Base-by-base conservation (phyloP, 495 filamentous ascomycete species). In the Umbilicaria muhlenbergii region DNA sequence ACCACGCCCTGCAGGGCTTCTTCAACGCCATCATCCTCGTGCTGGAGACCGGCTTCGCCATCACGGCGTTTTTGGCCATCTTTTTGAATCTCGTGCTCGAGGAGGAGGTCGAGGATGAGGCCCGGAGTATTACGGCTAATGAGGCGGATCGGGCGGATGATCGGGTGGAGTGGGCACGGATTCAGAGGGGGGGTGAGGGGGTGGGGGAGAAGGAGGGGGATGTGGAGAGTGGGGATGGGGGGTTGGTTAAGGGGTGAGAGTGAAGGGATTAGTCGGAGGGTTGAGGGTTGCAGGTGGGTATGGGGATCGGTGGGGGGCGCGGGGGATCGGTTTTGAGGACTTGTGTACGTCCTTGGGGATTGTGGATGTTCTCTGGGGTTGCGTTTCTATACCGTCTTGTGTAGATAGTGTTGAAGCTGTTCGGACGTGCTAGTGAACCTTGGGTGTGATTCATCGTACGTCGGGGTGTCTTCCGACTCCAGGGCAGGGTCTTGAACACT, bases 11-110 rank as follows among this genome's bases (percentile, higher is more conserved):
- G 41, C 68, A 71, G 32, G 88, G 88, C 3, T 81, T 94, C 58
- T 67, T 87, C 43, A 81, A 94, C 54, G 86, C 88, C 36, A 83
- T 92, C 11, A 71, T 70, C 17, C 61, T 95, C 28, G 69, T 93
- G 38, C 77, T 92, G 74, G 74, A 83, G 59, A 92, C 86, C 18
- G 81, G 81, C 3, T 72, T 70, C 36, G 66, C 65, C 1, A 65
- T 94, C 17, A 78, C 80, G 0, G 86, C 80, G 0, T 68, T 87
- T 42, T 47, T 86, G 12, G 71, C 78, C 14, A 65, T 91, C 45
- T 57, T 83, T 35, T 63, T 93, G 17, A 94, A 94, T 52, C 53
- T 91, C 19, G 41, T 78, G 6, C 61, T 94, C 11, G 70, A 77
- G 1, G 76, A 82, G 41, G 86, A 94, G 58, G 63, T 80, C 5